These are phyloP conservation scores for Phaseolus coccineus DNA, from an alignment of 331 rosid genomes.

Conservation along the genomic window DNA sequence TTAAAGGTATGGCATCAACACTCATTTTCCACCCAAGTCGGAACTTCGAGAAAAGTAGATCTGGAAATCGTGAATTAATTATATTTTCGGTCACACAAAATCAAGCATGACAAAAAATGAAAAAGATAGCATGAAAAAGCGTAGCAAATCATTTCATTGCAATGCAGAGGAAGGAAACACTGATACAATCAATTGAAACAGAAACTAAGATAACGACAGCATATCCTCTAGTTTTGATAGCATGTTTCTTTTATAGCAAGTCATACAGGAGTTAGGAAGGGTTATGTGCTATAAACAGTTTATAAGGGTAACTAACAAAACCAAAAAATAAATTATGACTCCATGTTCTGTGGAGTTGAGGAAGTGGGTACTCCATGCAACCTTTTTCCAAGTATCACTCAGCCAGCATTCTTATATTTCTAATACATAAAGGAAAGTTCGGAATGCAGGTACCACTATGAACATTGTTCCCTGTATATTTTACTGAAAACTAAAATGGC, in stretches of 20 bases:
- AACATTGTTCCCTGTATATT: background rate
- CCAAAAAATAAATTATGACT: background rate
- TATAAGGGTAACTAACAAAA: background rate
- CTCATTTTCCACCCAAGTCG: slow-evolving; percentile 94
- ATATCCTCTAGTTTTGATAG: background rate
- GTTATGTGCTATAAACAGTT: slow-evolving; percentile 1
- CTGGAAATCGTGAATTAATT: slow-evolving; percentile 54
- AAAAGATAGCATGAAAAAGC: slow-evolving; percentile 30
- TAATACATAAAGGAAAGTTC: background rate
- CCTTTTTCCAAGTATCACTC: slow-evolving; percentile 12
- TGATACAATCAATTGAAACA: slow-evolving; percentile 23
- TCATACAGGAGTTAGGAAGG: slow-evolving; percentile 10
- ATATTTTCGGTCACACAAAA: slow-evolving; percentile 34
- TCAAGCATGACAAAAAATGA: slow-evolving; percentile 2
- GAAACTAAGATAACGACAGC: background rate
- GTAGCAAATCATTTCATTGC: slow-evolving; percentile 26
- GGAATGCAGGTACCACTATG: background rate
- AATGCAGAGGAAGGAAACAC: slow-evolving; percentile 16
- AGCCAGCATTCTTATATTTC: background rate
- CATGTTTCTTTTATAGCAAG: background rate
- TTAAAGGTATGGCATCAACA: slow-evolving; percentile 74
- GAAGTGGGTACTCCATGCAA: slow-evolving; percentile 2
- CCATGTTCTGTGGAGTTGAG: background rate
- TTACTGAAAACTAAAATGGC: background rate
- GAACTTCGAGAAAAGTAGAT: slow-evolving; percentile 75